Base-by-base conservation (phyloP, 2,329 filamentous ascomycete species). In the Sarocladiaceae sp. region DNA sequence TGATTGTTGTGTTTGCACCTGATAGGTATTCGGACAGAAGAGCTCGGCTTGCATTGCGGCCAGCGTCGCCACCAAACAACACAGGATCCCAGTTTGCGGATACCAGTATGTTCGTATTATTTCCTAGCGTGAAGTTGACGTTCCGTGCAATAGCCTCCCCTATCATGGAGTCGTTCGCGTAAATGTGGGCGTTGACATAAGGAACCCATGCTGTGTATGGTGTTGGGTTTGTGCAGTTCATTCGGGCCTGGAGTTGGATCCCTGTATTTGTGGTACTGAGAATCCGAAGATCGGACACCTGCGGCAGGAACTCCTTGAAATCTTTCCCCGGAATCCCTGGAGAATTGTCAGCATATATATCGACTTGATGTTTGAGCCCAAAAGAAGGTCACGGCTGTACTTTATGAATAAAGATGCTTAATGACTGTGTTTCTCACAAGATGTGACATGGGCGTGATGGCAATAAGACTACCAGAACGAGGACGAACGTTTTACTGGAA, bases 401-500 rank as follows among this genome's bases (percentile, higher is more conserved):
- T 37, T 50, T 50, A 55, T 58, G 57, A 62, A 53, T 60, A 58
- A 50, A 59, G 61, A 57, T 68, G 66, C 64, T 62, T 65, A 55
- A 56, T 57, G 33, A 53, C 39, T 28, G 51, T 51, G 48, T 50
- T 58, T 61, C 56, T 62, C 59, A 58, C 58, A 59, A 58, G 57
- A 40, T 26, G 40, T 61, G 53, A 52, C 55, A 57, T 53, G 54
- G 44, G 44, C 44, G 25, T 48, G 44, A 28, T 48, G 44, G 26
- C 15, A 48, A 48, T 28, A 48, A 29, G 54, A 60, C 60, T 66
- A 69, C 63, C 65, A 66, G 74, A 79, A 74, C 71, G 76, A 77
- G 71, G 77, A 90, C 92, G 84, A 86, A 96, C 91, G 88, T 82
- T 96, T 95, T 75, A 97, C 83, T 71, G 88, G 88, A 64, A 99